These are phyloP conservation scores for Pleurotus cornucopiae DNA, from an alignment of 768 basidiomycete genomes.

Conservation along the genomic window DNA sequence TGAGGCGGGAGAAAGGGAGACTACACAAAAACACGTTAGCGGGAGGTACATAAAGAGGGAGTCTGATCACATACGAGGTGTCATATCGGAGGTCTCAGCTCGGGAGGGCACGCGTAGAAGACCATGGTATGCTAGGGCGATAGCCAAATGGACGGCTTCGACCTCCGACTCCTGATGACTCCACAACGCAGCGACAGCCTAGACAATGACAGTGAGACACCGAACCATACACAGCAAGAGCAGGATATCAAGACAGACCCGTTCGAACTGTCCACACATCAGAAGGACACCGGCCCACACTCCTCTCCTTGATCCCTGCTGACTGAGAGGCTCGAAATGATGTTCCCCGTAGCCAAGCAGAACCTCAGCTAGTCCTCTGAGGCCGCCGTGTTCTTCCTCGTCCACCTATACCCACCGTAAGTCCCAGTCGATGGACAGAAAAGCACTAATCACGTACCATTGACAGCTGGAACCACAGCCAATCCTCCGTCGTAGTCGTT, in stretches of 20 bases:
- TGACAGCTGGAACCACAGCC: slow-evolving; percentile 95
- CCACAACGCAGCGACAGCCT: slow-evolving; percentile 91
- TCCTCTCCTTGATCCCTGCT: slow-evolving; percentile 57
- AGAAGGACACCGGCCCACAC: slow-evolving; percentile 82
- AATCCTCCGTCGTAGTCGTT: slow-evolving; percentile 92
- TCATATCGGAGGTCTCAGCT: slow-evolving; percentile 81
- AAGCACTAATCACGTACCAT: slow-evolving; percentile 46
- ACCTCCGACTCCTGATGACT: slow-evolving; percentile 83
- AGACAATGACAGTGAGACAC: neutral
- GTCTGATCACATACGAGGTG: slow-evolving; percentile 53
- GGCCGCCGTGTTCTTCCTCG: slow-evolving; percentile 76
- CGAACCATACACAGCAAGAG: neutral
- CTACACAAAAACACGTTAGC: slow-evolving; percentile 28
- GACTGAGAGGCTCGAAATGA: slow-evolving; percentile 67
- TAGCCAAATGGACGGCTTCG: slow-evolving; percentile 92
- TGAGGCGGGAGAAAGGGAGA: slow-evolving; percentile 62
- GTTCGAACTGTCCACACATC: slow-evolving; percentile 92
- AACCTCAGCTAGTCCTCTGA: slow-evolving; percentile 71
- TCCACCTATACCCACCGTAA: slow-evolving; percentile 46
- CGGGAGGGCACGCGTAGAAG: slow-evolving; percentile 79
- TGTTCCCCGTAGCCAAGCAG: slow-evolving; percentile 75
- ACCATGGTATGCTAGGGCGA: slow-evolving; percentile 91
- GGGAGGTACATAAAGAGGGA: neutral
- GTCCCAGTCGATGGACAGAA: neutral
- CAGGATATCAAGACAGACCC: slow-evolving; percentile 42